Evolutionary conservation across 352 stramenopile genomes (phyloP).

Genomic region (Phytophthora agathidicida): DNA sequence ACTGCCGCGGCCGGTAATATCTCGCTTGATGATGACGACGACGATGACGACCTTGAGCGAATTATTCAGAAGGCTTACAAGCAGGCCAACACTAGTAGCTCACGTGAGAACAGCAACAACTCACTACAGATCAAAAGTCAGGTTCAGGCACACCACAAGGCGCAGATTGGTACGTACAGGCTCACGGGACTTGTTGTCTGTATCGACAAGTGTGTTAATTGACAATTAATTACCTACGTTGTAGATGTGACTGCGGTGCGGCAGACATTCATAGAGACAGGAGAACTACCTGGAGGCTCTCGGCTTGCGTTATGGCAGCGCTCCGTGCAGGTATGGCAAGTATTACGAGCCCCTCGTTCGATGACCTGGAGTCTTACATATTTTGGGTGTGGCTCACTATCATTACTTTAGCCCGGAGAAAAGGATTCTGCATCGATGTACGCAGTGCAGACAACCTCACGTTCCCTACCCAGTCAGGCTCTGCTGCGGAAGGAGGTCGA

Average conservation of each 20-base stretch:
- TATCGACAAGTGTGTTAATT: no score
- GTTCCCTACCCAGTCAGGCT: constrained; percentile 58
- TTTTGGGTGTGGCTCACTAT: no score
- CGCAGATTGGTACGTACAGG: constrained; percentile 32
- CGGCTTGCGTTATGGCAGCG: constrained; percentile 67
- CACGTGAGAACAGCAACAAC: constrained; percentile 62
- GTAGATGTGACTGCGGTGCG: constrained; percentile 39
- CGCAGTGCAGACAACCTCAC: constrained; percentile 64
- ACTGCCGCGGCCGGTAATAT: constrained; percentile 17
- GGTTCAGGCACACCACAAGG: constrained; percentile 30
- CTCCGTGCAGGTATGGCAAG: constrained; percentile 42
- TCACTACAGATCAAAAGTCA: constrained; percentile 77
- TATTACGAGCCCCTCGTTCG: not conserved
- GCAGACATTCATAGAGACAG: constrained; percentile 45
- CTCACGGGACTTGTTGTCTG: no score
- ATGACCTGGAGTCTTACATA: not conserved
- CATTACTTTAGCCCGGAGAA: constrained; percentile 13
- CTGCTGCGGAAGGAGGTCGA: constrained; percentile 76
- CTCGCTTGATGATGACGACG: constrained; percentile 52
- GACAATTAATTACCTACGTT: no score
- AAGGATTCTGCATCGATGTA: constrained; percentile 74
- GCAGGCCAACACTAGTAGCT: constrained; percentile 37
- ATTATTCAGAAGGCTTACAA: constrained; percentile 65
- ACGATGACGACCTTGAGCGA: constrained; percentile 63
- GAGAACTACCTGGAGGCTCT: constrained; percentile 39